Base-by-base conservation (phyloP, 2,329 filamentous ascomycete genomes). In the Pseudocercospora musae region DNA sequence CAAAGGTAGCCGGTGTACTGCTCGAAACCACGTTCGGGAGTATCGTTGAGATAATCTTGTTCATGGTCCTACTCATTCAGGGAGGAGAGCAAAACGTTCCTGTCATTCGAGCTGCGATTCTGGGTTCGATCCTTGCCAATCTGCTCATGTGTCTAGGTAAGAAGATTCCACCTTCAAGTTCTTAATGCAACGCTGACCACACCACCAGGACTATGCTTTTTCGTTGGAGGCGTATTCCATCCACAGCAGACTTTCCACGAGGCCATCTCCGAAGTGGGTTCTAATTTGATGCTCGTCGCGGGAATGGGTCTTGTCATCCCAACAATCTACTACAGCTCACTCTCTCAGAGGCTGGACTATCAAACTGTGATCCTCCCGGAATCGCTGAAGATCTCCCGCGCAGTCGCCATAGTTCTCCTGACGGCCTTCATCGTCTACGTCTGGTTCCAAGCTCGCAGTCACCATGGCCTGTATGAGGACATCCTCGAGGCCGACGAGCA, bases 101-200 rank as follows among this genome's bases (percentile, higher is more conserved):
- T 21, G 88, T 95, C 69, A 91, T 95, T 69, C 87, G 91, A 72
- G 90, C 90, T 55, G 91, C 91, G 18, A 92, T 96, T 62, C 78
- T 96, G 0, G 91, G 92, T 18, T 93, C 89, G 0, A 89, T 96
- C 46, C 76, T 96, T 31, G 91, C 91, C 11, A 96, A 92, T 29
- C 83, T 95, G 78, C 78, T 96, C 50, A 81, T 96, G 4, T 96
- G 91, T 70, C 78, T 95, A n/a, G 91, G 91, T 70, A 60, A 57
- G 68, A 61, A 27, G 20, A 23, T 11, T 23, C 21, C 23, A 15
- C 23, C n/a, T 20, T 11, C 42, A 54, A 57, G 33, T 20, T 4
- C 5, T 21, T 13, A 18, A 40, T 13, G 15, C 23, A 13, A 20
- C 20, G 55, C 55, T 66, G 62, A 64, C 54, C 13, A 25, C 37